Percentiles rank a stretch among this genome's conserved stretches.
Evolutionary conservation across 345 rosid genomes (phyloP).

Genomic region (Populus deltoides): DNA sequence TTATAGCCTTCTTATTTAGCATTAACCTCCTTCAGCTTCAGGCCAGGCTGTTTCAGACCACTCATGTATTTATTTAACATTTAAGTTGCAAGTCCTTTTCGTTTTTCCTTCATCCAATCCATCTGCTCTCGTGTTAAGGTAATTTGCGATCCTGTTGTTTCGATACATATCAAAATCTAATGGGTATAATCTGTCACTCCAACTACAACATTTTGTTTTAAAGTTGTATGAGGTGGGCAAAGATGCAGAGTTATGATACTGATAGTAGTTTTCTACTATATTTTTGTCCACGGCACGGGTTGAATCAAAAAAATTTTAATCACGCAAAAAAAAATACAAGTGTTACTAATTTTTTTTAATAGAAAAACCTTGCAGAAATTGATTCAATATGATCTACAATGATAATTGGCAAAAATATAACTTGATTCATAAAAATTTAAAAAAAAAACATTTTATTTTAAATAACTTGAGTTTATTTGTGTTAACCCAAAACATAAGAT

Average conservation of each 20-base stretch:
- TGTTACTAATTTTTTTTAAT: too few species aligned
- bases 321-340: too few species aligned
- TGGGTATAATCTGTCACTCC: background rate
- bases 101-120: background rate
- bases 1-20: slow-evolving; percentile 59
- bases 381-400: too few species aligned
- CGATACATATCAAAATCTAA: background rate
- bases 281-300: too few species aligned
- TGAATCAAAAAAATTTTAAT: too few species aligned
- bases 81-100: background rate
- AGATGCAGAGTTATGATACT: background rate
- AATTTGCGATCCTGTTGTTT: background rate
- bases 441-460: too few species aligned
- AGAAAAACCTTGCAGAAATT: too few species aligned
- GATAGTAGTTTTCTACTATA: background rate
- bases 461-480: too few species aligned
- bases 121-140: background rate
- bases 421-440: too few species aligned
- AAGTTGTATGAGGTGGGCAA: background rate
- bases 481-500: too few species aligned
- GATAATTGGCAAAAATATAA: too few species aligned
- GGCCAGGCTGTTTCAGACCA: background rate
- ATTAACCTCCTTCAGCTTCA: background rate
- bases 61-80: background rate
- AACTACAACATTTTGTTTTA: background rate